Conservation (phyloP, 805 yeast genomes). For the Yarrowia divulgata region DNA sequence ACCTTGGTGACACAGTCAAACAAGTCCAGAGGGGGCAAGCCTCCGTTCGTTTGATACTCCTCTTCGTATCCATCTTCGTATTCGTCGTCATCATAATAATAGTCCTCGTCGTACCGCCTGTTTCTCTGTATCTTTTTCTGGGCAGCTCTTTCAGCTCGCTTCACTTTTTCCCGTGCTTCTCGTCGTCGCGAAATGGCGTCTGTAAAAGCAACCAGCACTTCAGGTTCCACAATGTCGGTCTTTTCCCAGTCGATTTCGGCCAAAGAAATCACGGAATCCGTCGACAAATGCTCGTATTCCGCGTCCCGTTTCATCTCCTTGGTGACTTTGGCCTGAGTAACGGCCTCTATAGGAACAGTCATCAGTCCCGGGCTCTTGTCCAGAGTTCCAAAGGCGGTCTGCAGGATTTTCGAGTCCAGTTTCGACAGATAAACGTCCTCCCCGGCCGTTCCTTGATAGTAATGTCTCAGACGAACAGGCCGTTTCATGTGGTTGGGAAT, state of each 20-base stretch:
- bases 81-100: conserved; percentile 11
- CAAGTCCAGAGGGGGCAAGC: conserved; percentile 19
- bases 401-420: conserved; percentile 13
- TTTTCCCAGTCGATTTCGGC: conserved; percentile 33
- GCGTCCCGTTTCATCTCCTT: conserved; percentile 16
- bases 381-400: conserved; percentile 7
- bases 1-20: conserved; percentile 28
- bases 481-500: conserved; percentile 26
- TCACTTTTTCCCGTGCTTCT: conserved; percentile 4
- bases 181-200: conserved; percentile 17
- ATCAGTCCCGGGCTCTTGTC: conserved; percentile 4
- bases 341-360: conserved; percentile 6
- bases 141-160: conserved; percentile 15
- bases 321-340: conserved; percentile 1
- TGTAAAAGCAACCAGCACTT: conserved; percentile 1
- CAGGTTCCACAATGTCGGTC: neutral
- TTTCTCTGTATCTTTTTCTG: conserved; percentile 2
- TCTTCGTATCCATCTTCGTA: conserved; percentile 10
- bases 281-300: conserved; percentile 19
- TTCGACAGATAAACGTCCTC: conserved; percentile 14
- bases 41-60: conserved; percentile 12
- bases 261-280: neutral
- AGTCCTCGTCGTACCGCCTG: conserved; percentile 1
- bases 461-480: conserved; percentile 7
- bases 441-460: neutral